phyloP scores from a whole-genome alignment of 2,329 filamentous ascomycete genomes.

The Aspergillus piperis region DNA sequence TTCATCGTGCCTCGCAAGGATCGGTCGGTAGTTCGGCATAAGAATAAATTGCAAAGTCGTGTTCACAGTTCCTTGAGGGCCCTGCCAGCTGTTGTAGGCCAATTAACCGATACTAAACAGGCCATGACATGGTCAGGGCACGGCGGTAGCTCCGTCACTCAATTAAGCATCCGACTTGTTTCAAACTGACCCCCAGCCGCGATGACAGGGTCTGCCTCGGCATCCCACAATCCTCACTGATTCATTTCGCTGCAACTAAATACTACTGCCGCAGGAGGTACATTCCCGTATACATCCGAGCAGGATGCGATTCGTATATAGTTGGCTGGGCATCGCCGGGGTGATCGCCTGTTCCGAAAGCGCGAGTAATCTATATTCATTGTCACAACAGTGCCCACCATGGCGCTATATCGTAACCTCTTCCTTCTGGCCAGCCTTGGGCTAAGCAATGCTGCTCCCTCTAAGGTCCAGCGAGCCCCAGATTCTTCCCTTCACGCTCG shows the following conservation, averaged over 20 bases:
- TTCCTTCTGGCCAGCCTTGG: slow-evolving; percentile 2
- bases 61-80: neutral
- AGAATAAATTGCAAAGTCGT: too few species aligned
- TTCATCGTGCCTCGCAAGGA: neutral
- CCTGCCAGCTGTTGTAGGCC: neutral
- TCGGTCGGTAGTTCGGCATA: neutral
- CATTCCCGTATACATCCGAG: neutral
- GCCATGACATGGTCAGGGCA: neutral
- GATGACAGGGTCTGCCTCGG: neutral
- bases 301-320: neutral
- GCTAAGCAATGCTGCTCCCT: slow-evolving; percentile 7
- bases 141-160: neutral
- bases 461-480: neutral
- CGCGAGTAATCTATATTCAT: neutral
- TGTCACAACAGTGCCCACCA: neutral
- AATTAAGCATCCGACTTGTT: neutral
- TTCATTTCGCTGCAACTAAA: neutral
- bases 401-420: neutral
- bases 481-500: slow-evolving; percentile 15
- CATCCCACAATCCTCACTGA: too few species aligned
- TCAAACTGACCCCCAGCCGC: neutral
- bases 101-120: neutral
- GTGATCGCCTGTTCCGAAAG: neutral
- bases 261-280: neutral
- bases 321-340: neutral